Evolutionary conservation across 2,329 filamentous ascomycete species (phyloP).

Genomic region (Cryphonectria nitschkei): DNA sequence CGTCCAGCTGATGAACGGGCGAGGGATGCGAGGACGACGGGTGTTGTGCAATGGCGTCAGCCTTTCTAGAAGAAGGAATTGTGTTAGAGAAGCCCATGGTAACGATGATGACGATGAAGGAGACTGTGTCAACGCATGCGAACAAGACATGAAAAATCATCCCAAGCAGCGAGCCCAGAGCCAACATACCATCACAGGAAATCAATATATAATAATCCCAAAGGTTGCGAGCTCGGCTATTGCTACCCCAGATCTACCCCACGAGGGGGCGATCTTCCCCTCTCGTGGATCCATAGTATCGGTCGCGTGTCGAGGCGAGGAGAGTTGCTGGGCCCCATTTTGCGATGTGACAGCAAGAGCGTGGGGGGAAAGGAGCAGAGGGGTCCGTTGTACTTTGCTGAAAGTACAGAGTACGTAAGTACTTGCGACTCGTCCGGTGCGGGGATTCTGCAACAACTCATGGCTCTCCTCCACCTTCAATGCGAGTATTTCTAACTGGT

Average conservation of each 20-base stretch:
- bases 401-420: background rate
- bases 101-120: too few species aligned
- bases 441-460: background rate
- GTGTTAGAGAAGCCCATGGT: background rate
- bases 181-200: background rate
- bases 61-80: background rate
- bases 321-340: background rate
- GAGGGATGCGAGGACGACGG: background rate
- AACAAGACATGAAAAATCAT: background rate
- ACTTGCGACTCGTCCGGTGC: background rate
- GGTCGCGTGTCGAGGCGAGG: background rate
- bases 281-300: background rate
- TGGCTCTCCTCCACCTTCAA: background rate
- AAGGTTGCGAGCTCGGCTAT: background rate
- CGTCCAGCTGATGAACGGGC: background rate
- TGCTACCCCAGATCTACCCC: background rate
- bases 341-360: background rate
- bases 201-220: background rate
- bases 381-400: background rate
- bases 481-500: background rate
- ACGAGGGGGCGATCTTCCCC: constrained; percentile 7
- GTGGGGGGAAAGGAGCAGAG: background rate
- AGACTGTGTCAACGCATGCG: background rate
- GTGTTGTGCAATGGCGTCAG: background rate
- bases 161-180: background rate